phyloP scores from a whole-genome alignment of 148 eudicot genomes.

The Polygonum aviculare region DNA sequence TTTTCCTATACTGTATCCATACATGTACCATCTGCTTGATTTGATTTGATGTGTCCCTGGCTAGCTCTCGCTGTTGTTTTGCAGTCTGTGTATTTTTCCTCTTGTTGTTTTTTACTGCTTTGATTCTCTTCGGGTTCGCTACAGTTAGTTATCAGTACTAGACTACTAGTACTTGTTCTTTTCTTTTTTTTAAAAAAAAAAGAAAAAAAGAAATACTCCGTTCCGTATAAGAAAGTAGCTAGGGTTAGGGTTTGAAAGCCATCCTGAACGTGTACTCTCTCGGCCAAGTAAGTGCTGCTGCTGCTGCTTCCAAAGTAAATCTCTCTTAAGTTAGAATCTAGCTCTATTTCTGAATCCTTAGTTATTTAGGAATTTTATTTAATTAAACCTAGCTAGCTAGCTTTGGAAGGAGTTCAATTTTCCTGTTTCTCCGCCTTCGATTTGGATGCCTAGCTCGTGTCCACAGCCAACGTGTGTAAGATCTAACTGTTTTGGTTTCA shows the following conservation, averaged over 20 bases:
- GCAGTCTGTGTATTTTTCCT: neutral
- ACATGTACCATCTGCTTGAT: neutral
- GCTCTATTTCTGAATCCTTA: neutral
- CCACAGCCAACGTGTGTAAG: neutral
- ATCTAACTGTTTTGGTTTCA: neutral
- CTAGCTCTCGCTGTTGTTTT: neutral
- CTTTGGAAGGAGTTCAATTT: neutral
- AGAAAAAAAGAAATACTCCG: neutral
- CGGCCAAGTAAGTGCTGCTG: neutral
- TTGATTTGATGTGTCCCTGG: neutral
- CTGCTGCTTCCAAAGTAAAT: neutral
- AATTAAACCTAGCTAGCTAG: too few species aligned
- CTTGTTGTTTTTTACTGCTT: neutral
- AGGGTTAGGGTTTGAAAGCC: conserved; percentile 5
- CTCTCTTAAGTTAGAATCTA: neutral
- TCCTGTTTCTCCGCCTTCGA: neutral
- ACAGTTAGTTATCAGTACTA: neutral
- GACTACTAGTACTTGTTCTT: too few species aligned
- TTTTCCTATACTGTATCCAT: too few species aligned
- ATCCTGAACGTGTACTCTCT: neutral
- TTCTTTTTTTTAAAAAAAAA: too few species aligned
- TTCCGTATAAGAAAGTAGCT: neutral
- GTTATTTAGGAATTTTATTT: too few species aligned
- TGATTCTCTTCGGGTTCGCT: neutral
- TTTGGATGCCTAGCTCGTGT: neutral